Conservation (phyloP, 257 asterid species). For the Eustoma russellianum region DNA sequence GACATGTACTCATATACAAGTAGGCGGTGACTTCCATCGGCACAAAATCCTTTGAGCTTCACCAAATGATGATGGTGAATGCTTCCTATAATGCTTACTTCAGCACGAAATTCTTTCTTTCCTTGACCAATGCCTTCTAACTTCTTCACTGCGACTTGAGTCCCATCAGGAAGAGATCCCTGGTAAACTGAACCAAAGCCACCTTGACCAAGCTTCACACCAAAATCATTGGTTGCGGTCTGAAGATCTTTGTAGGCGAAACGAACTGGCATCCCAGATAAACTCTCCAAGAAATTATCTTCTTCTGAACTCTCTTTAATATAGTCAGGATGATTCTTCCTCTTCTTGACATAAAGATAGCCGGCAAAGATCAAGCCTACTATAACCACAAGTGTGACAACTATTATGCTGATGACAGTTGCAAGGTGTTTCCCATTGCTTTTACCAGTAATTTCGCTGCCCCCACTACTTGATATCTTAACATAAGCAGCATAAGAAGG, state of each 20-base stretch:
- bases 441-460: slow-evolving; percentile 11
- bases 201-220: slow-evolving; percentile 89
- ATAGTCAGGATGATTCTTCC: slow-evolving; percentile 35
- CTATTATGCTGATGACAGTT: slow-evolving; percentile 37
- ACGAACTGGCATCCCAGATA: slow-evolving; percentile 94
- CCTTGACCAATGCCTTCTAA: slow-evolving; percentile 95
- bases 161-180: slow-evolving; percentile 72
- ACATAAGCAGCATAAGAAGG: slow-evolving; percentile 29
- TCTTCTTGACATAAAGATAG: slow-evolving; percentile 23
- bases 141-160: slow-evolving; percentile 68
- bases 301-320: slow-evolving; percentile 63
- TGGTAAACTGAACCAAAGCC: slow-evolving; percentile 94
- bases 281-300: slow-evolving; percentile 63
- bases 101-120: slow-evolving; percentile 93
- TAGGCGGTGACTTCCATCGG: slow-evolving; percentile 83
- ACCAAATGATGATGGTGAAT: slow-evolving; percentile 86
- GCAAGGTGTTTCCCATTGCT: slow-evolving; percentile 26
- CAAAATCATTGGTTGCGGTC: slow-evolving; percentile 57
- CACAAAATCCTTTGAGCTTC: slow-evolving; percentile 77
- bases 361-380: slow-evolving; percentile 40
- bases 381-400: slow-evolving; percentile 37
- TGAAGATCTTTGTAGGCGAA: slow-evolving; percentile 70
- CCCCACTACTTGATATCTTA: slow-evolving; percentile 25
- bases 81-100: slow-evolving; percentile 94
- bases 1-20: slow-evolving; percentile 91